Evolutionary conservation across 2,329 filamentous ascomycete genomes (phyloP).

Genomic region (Nemania serpens): DNA sequence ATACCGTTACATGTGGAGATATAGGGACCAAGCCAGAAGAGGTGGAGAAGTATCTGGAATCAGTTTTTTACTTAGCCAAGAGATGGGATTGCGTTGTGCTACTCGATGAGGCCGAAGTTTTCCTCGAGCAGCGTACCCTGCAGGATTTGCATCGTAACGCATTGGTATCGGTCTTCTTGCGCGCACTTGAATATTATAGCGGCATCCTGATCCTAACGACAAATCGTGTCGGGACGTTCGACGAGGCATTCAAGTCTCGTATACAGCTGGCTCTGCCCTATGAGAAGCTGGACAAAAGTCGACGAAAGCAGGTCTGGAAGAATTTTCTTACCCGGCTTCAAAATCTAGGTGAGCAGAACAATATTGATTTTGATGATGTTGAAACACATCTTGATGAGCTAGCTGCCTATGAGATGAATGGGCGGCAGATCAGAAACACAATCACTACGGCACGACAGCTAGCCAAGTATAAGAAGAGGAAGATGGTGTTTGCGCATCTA

Average conservation of each 20-base stretch:
- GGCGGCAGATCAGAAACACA: neutral
- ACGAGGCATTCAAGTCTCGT: slow-evolving; percentile 34
- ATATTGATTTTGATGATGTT: neutral
- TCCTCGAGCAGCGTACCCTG: slow-evolving; percentile 27
- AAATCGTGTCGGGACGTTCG: slow-evolving; percentile 40
- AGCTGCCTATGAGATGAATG: neutral
- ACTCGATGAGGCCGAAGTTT: neutral
- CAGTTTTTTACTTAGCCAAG: slow-evolving; percentile 29
- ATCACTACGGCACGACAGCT: neutral
- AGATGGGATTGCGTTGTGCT: slow-evolving; percentile 32
- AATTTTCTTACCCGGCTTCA: neutral
- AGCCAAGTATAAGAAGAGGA: neutral
- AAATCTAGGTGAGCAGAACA: neutral
- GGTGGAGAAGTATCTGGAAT: slow-evolving; percentile 32
- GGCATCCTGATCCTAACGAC: slow-evolving; percentile 50
- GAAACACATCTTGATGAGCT: neutral
- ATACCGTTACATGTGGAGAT: slow-evolving; percentile 31
- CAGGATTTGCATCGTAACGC: slow-evolving; percentile 30
- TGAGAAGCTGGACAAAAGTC: slow-evolving; percentile 10
- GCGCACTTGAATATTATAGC: slow-evolving; percentile 47
- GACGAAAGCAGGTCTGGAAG: neutral
- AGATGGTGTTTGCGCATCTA: neutral
- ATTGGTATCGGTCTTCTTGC: slow-evolving; percentile 42
- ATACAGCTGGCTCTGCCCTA: slow-evolving; percentile 32
- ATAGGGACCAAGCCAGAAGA: slow-evolving; percentile 31